Evolutionary conservation across 1,139 yeast genomes (phyloP), one percentile per base, ranked within the genome.

Genomic region (Arxiozyma bovina): DNA sequence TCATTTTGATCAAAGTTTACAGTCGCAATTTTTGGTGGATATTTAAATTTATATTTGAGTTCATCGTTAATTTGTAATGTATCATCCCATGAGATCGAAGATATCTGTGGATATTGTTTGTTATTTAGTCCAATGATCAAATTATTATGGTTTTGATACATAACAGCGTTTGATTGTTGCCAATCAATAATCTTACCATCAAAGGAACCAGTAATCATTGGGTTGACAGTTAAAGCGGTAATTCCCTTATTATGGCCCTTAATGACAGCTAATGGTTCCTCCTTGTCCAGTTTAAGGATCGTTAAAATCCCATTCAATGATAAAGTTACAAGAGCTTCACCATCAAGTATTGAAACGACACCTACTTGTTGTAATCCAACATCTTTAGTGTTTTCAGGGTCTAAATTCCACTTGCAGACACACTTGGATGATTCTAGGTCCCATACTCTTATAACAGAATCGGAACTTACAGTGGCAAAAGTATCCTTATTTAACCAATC

Each of bases 21-120:
- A 1, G 77, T 67, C 9, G 83, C 68, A 51, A 77, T 77, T 61
- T 77, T 80, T 18, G 97, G 96, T 71, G 90, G 96, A 3, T 75
- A 73, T 1, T 74, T 70, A 52, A 87, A 73, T 9, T 67, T 60
- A 15, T 64, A 64, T 2, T 63, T 55, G 1, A 62, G 60, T 12
- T 67, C 65, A 30, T 66, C 69, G 46, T 66, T 68, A 3, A 73
- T 63, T 63, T 79, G 80, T 51, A 90, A 64, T n/a, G 80, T 79
- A 65, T 89, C 96, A 69, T 93, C 99, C 98, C 98, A 91, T 1
- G 91, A 95, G 38, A 82, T 74, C 21, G 94, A 77, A 54, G 78
- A 72, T 15, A 82, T 60, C 1, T 60, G 57, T 1, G 66, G 23
- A 63, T 64, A 12, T 61, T 69, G 45, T 58, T 60, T 25, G 66